Base-by-base conservation (phyloP, 371 early-diverging fungal species). In the Circinella minor region DNA sequence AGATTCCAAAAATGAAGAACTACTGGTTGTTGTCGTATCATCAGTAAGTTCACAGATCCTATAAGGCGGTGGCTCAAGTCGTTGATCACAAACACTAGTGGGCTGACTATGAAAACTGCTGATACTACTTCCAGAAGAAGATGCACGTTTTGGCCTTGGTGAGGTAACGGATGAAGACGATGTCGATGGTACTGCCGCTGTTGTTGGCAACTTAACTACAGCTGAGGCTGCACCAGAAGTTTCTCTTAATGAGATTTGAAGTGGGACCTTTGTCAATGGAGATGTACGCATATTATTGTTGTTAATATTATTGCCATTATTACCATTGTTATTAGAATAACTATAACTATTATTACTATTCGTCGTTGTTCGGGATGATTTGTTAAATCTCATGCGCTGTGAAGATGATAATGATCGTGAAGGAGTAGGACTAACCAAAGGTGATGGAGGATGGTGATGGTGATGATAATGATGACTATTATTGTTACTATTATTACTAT, bases 21-120 rank as follows among this genome's bases (percentile, higher is more conserved):
- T 57, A n/a, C 57, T 57, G 27, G 57, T 57, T 18, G 57, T 57
- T 7, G 57, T 57, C 57, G 57, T 57, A 27, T 57, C 57, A 6
- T 57, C 57, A 34, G 57, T 57, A 57, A 57, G 57, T 27, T 57
- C 57, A 34, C 57, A 57, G 4, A 57, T 57, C 27, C 57, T 57
- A 43, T 43, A 43, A 11, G 57, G 57, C 14, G 57, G 57, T n/a
- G 57, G 27, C 34, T 57, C 57, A 34, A 57, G 57, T 34, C 36
- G 18, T 34, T 34, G 57, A 34, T 57, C 57, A 57, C 57, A 57
- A 0, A 27, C 57, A 57, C 57, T 57, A n/a, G 27, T 27, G 27
- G 6, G 57, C 27, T 57, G 57, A 34, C 57, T 57, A 34, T 57
- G 57, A 57, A 11, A 27, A n/a, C 57, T 57, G 4, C 57, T 57